A percentile compares a stretch with the other conserved stretches of the same genome.
Conservation (phyloP, 371 early-diverging fungal genomes). For the Mortierella sp. region DNA sequence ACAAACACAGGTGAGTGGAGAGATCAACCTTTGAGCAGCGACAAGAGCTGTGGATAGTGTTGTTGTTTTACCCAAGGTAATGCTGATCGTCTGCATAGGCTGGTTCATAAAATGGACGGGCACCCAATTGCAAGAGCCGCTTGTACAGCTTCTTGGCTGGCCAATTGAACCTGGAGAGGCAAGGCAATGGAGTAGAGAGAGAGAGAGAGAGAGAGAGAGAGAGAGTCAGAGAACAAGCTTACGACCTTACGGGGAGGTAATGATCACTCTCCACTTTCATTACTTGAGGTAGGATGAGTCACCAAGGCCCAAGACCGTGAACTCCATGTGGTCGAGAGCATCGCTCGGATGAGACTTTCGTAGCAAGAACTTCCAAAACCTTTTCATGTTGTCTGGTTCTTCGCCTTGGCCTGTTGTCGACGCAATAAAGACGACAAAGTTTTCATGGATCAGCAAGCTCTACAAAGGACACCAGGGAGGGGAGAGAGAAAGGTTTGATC, state of each 20-base stretch:
- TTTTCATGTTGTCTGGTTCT: slow-evolving; percentile 92
- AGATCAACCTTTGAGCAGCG: too few species aligned
- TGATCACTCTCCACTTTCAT: background rate
- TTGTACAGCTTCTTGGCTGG: slow-evolving; percentile 94
- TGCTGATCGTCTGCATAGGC: slow-evolving; percentile 99
- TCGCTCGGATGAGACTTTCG: slow-evolving; percentile 79
- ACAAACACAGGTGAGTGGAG: background rate
- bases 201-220: background rate
- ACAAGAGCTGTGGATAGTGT: too few species aligned
- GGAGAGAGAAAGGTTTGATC: background rate
- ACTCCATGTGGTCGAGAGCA: slow-evolving; percentile 71
- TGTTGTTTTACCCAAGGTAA: slow-evolving; percentile 81
- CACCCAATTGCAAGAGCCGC: slow-evolving; percentile 91
- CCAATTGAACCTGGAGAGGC: slow-evolving; percentile 83
- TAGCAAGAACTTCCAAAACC: slow-evolving; percentile 91
- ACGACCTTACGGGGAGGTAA: too few species aligned
- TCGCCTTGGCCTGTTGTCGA: slow-evolving; percentile 97
- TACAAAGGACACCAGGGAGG: slow-evolving; percentile 21
- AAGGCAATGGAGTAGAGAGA: background rate
- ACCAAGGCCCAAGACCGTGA: slow-evolving; percentile 94
- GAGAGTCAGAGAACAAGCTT: too few species aligned
- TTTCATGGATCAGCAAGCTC: slow-evolving; percentile 68
- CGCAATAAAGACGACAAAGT: slow-evolving; percentile 87
- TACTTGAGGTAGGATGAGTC: slow-evolving; percentile 94
- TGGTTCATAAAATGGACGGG: slow-evolving; percentile 71